Percentiles rank a stretch among this genome's conserved stretches.
Conservation (phyloP, 1,139 yeast genomes). For the Geotrichum candidum region DNA sequence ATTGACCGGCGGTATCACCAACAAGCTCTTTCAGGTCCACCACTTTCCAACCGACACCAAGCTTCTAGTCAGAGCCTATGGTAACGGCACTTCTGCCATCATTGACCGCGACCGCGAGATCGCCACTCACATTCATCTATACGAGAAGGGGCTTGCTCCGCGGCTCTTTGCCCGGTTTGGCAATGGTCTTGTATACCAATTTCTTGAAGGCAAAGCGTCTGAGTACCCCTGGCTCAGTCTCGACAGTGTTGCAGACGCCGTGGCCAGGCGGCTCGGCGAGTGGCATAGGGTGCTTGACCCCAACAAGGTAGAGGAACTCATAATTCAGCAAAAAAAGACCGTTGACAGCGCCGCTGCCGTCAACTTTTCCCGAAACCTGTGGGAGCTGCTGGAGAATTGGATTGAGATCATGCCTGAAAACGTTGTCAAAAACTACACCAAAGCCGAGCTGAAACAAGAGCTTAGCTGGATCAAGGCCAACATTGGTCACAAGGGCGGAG, state of each 20-base stretch:
- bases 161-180: constrained; percentile 61
- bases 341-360: constrained; percentile 3
- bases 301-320: constrained; percentile 40
- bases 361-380: constrained; percentile 39
- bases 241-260: constrained; percentile 46
- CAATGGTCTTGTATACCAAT: constrained; percentile 72
- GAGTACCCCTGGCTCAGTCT: constrained; percentile 51
- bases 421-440: constrained; percentile 24
- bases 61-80: constrained; percentile 66
- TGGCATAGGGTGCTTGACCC: constrained; percentile 54
- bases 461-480: constrained; percentile 48
- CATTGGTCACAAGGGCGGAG: constrained; percentile 42
- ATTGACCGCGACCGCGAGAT: constrained; percentile 74
- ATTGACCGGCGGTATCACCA: constrained; percentile 77
- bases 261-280: constrained; percentile 64
- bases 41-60: constrained; percentile 28
- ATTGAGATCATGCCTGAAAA: constrained; percentile 49
- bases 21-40: constrained; percentile 54
- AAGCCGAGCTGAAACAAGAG: constrained; percentile 44
- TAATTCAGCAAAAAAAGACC: constrained; percentile 15
- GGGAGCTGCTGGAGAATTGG: constrained; percentile 62
- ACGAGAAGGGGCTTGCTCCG: constrained; percentile 62
- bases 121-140: constrained; percentile 60
- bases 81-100: constrained; percentile 66
- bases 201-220: constrained; percentile 57